Percentiles rank a stretch among this genome's conserved stretches.
Conservation (phyloP, 2,329 filamentous ascomycete genomes). For the Aurifilum marmelostoma region DNA sequence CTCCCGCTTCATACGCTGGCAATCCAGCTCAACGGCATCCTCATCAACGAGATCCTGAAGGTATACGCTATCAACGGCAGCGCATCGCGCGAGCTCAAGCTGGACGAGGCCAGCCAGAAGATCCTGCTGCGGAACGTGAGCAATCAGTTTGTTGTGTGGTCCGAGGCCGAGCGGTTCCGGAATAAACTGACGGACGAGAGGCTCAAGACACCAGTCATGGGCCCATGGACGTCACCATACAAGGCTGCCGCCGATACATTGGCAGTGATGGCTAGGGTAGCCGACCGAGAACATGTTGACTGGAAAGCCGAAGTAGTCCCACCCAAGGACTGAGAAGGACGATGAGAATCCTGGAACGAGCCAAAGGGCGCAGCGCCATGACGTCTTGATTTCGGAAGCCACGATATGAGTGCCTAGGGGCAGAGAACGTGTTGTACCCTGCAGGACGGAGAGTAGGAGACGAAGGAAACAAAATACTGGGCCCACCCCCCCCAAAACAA, state of each 20-base stretch:
- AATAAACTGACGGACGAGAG: conserved; percentile 38
- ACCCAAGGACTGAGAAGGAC: conserved; percentile 12
- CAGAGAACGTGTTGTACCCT: neutral
- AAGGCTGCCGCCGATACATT: conserved; percentile 46
- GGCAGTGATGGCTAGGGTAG: conserved; percentile 48
- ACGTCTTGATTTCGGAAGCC: neutral
- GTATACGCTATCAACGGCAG: conserved; percentile 39
- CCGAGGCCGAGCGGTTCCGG: conserved; percentile 35
- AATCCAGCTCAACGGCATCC: conserved; percentile 48
- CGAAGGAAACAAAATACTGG: too few relatives aligned
- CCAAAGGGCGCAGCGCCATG: neutral
- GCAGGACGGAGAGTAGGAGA: too few relatives aligned
- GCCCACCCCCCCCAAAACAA: too few relatives aligned
- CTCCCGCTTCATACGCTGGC: conserved; percentile 45
- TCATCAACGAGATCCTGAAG: conserved; percentile 50
- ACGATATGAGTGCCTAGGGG: neutral
- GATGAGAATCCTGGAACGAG: neutral
- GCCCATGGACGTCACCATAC: conserved; percentile 50
- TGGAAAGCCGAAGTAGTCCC: conserved; percentile 47
- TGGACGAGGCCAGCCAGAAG: conserved; percentile 35
- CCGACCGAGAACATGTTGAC: conserved; percentile 47
- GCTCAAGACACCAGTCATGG: conserved; percentile 37
- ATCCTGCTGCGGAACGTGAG: conserved; percentile 34
- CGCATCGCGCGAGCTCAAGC: conserved; percentile 28
- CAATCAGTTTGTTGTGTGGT: conserved; percentile 36